Base-by-base conservation (phyloP, 352 stramenopile species). In the Phytophthora cajani region DNA sequence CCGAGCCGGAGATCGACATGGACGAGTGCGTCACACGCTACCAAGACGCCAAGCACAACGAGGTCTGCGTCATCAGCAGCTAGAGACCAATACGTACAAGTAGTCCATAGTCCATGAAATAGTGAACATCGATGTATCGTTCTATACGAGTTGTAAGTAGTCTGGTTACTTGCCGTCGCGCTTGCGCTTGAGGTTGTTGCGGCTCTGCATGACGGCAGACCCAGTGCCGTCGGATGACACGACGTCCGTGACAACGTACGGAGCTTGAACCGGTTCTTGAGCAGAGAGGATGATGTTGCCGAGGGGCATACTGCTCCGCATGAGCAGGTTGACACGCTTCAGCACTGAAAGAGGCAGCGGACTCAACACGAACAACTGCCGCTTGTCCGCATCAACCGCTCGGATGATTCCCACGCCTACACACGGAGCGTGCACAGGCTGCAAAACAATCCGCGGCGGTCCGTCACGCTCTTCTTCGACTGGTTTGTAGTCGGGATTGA, bases 171-270 rank as follows among this genome's bases (percentile, higher is more conserved):
- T 81, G 67, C 71, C 60, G 42, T 94, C 87, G 12, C 87, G 85
- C 71, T 96, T 96, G 44, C 89, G 87, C 69, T 96, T 96, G 63
- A 96, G 75, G 66, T 94, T 96, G 72, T 96, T 91, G 62, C 89
- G 87, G 67, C 87, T 95, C 64, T 96, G 84, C 89, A 96, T 96
- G 46, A 75, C 80, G 11, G 77, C 75, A 8, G 89, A 89, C 16
- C 89, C 89, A 0, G 89, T 93, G 66, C 89, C 89, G 49, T 93
- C 85, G 7, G 84, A 81, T 23, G 83, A 55, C 16, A 96, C 70
- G 32, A 94, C 80, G 64, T 94, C 86, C 14, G 79, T 79, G 42
- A 94, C 85, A 32, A 84, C 76, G 71, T 94, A 93, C 12, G 85
- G 87, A 54, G 77, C 57, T 69, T 85, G 77, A 16, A 69, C 69